Conservation (phyloP, 2,329 filamentous ascomycete genomes). For the Nemania sp. region DNA sequence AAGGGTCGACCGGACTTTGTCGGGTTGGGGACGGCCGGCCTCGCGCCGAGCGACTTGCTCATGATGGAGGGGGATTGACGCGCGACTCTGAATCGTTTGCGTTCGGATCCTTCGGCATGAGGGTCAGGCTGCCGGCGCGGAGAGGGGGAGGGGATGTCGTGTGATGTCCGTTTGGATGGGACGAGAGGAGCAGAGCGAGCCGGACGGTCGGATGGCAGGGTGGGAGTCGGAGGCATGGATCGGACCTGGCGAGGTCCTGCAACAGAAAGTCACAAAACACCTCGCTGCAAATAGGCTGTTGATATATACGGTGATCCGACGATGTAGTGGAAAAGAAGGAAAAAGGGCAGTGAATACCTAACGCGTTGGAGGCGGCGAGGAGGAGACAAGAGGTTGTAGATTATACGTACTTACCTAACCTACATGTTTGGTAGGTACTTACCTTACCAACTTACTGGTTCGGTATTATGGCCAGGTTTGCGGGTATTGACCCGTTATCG, state of each 20-base stretch:
- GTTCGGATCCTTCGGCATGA: slow-evolving; percentile 17
- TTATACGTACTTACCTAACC: background rate
- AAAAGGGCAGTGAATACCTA: too few relatives aligned
- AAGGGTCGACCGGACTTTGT: slow-evolving; percentile 47
- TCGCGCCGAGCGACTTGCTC: slow-evolving; percentile 28
- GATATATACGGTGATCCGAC: slow-evolving; percentile 3
- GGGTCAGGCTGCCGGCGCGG: slow-evolving; percentile 18
- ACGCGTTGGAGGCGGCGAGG: background rate
- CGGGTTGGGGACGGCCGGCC: slow-evolving; percentile 49
- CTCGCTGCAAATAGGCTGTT: slow-evolving; percentile 12
- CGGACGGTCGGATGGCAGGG: slow-evolving; percentile 33
- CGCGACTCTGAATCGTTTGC: slow-evolving; percentile 33
- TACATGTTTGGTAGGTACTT: too few relatives aligned
- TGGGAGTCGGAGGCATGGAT: slow-evolving; percentile 38
- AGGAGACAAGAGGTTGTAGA: background rate
- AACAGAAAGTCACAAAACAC: slow-evolving; percentile 38
- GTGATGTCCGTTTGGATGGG: slow-evolving; percentile 37
- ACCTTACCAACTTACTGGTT: too few relatives aligned
- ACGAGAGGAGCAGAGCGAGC: slow-evolving; percentile 30
- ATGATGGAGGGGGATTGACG: slow-evolving; percentile 19
- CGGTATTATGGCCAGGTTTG: too few relatives aligned
- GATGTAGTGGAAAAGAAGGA: background rate
- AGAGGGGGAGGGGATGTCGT: slow-evolving; percentile 10
- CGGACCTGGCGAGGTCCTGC: slow-evolving; percentile 37
- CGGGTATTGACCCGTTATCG: background rate